Base-by-base conservation (phyloP, 2,329 filamentous ascomycete species). In the Nemania bipapillata region DNA sequence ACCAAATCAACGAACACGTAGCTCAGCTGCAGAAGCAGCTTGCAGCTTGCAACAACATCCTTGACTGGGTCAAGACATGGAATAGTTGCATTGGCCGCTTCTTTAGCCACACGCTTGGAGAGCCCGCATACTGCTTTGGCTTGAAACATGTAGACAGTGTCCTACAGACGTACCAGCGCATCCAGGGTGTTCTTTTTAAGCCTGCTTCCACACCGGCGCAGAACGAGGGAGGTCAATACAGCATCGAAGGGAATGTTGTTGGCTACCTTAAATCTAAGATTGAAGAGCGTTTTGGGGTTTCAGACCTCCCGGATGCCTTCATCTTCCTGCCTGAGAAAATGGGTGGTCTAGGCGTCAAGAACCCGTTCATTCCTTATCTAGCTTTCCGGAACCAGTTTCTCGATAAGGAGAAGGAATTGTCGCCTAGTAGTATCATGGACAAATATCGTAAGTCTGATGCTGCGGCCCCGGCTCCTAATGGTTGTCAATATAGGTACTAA, bases 1-100 rank as follows among this genome's bases (percentile, higher is more conserved):
- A 78, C 3, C 81, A 86, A 71, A 85, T 90, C 3, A 80, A 85
- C 54, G 77, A 81, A 12, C 87, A 90, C 70, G 83, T 88, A 35
- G 72, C 79, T 40, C 86, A 90, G 75, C 81, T 90, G 11, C 79
- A 81, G 58, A 83, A 79, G 30, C 87, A 90, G 71, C 83, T 90
- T n/a, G 76, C 77, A 2, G 82, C 84, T 35, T 87, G 84, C 74
- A 82, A 81, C 55, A 86, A 83, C 68, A 74, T 79, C 9, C 74
- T 83, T 3, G 78, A 79, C 26, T 81, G 76, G 77, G 78, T 83
- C n/a, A 77, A 77, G 69, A 80, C 79, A 1, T 83, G 82, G 83
- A 85, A 85, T 70, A 80, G 78, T 37, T 85, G 83, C 71, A 82
- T 82, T 8, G 76, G 78, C 4, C 81, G 80, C 0, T 85, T 85